Percentiles rank a stretch among this genome's conserved stretches.
phyloP scores from a whole-genome alignment of 2,329 filamentous ascomycete species.

The Malbranchea zuffiana region DNA sequence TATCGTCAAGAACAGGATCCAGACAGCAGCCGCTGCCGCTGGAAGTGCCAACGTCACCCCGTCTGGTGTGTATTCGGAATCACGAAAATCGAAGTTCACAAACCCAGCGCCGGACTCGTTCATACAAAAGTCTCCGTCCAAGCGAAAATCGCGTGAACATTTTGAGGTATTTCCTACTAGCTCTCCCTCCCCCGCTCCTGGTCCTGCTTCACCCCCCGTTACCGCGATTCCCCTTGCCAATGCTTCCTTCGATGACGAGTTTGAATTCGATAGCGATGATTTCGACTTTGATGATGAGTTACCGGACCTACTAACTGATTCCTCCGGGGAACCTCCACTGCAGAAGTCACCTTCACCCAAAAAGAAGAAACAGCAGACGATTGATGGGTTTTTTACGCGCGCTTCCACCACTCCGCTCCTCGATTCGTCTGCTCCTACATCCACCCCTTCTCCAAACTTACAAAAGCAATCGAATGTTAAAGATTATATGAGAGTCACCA shows the following conservation, averaged over 20 bases:
- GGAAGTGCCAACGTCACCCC: too few relatives aligned
- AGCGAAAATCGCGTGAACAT: conserved; percentile 15
- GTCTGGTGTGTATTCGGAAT: too few relatives aligned
- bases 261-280: conserved; percentile 16
- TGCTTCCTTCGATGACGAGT: background rate
- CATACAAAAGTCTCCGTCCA: conserved; percentile 5
- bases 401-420: background rate
- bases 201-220: background rate
- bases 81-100: too few relatives aligned
- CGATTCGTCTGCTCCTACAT: background rate
- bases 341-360: too few relatives aligned
- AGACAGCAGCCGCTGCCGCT: background rate
- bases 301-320: conserved; percentile 15
- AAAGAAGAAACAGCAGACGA: conserved; percentile 17
- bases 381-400: conserved; percentile 7
- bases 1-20: background rate
- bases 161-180: conserved; percentile 22
- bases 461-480: conserved; percentile 3
- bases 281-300: conserved; percentile 15
- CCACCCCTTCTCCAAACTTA: background rate
- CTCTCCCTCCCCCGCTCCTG: conserved; percentile 13
- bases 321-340: conserved; percentile 13
- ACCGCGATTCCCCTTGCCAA: background rate
- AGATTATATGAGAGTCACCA: conserved; percentile 7
- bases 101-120: background rate